Conservation (phyloP, 192 early-diverging fungal species). For the Physocladia obscura region DNA sequence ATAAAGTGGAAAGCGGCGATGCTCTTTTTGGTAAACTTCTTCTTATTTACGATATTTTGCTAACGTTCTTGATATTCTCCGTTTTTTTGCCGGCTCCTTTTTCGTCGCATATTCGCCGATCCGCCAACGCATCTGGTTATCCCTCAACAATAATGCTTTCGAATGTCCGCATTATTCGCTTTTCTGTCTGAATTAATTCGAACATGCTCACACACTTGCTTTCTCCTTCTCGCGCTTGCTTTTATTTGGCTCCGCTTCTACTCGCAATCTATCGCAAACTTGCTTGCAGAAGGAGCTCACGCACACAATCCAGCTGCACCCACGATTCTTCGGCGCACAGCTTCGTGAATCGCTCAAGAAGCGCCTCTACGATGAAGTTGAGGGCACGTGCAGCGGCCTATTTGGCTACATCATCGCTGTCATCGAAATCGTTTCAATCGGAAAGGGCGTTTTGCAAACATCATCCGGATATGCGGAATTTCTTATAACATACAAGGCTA, state of each 20-base stretch:
- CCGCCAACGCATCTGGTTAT: no score
- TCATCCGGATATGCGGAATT: constrained; percentile 89
- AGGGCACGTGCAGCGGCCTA: constrained; percentile 89
- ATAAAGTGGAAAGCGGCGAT: no score
- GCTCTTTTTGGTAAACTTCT: neutral
- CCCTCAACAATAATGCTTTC: no score
- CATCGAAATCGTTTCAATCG: constrained; percentile 72
- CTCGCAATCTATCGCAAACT: no score
- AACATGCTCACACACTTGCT: no score
- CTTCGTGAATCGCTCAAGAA: constrained; percentile 73
- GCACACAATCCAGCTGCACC: constrained; percentile 92
- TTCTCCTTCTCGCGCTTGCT: no score
- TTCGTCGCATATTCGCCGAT: no score
- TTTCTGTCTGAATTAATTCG: no score
- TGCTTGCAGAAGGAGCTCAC: constrained; percentile 72
- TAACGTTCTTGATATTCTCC: no score
- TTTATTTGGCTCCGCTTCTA: no score
- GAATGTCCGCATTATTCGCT: no score
- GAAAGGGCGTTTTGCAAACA: constrained; percentile 75
- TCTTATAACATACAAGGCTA: constrained; percentile 83
- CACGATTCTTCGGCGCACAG: constrained; percentile 77
- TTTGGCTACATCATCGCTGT: constrained; percentile 91
- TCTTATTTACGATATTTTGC: neutral
- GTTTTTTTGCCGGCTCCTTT: no score
- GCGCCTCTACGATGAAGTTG: constrained; percentile 89